A percentile compares a stretch with the other conserved stretches of the same genome.
phyloP scores from a whole-genome alignment of 257 asterid genomes.

The Solanum pennellii region DNA sequence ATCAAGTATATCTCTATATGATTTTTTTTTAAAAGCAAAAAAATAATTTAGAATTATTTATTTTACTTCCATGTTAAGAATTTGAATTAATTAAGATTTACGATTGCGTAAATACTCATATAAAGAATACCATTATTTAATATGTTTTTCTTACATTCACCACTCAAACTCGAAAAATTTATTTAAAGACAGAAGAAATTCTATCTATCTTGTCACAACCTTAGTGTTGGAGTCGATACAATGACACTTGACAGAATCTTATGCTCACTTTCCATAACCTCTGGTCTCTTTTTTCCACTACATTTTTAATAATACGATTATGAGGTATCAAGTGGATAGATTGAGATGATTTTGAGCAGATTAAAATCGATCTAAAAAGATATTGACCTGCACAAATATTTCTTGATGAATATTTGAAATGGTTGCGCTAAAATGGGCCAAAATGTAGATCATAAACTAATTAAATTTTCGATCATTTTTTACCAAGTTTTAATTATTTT shows the following conservation, averaged over 20 bases:
- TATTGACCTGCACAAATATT: background rate
- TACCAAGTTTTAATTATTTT: background rate
- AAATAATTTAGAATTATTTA: no score
- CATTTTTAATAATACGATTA: background rate
- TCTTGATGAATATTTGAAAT: background rate
- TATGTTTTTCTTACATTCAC: background rate
- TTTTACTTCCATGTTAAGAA: background rate
- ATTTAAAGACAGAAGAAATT: background rate
- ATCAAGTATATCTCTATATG: no score
- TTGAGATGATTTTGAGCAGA: background rate
- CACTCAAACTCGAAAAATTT: background rate
- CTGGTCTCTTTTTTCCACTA: background rate
- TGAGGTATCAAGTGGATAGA: background rate
- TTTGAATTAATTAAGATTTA: no score
- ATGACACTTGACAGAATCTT: background rate
- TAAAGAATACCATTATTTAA: no score
- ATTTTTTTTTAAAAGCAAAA: background rate
- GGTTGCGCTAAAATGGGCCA: background rate
- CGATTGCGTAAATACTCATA: background rate
- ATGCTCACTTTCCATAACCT: background rate
- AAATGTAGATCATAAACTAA: background rate
- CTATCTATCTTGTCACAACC: background rate
- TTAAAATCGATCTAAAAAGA: background rate
- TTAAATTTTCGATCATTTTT: background rate
- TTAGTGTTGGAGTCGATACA: background rate